Evolutionary conservation across 129 eudicot genomes (phyloP).

Genomic region (sunflower (Helianthus annuus)): DNA sequence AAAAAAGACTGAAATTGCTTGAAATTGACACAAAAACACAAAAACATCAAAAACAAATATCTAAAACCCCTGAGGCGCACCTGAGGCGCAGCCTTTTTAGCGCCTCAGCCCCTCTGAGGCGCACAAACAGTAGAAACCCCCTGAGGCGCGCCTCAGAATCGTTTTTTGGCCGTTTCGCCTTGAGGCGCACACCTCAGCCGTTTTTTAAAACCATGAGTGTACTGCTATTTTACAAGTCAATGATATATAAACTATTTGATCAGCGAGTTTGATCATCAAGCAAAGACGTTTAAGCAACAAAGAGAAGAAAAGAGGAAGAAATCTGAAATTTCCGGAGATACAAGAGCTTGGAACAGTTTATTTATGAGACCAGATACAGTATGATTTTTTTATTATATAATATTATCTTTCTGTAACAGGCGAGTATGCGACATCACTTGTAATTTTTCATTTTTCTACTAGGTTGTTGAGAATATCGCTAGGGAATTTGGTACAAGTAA

Average conservation of each 20-base stretch:
- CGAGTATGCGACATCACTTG: neutral
- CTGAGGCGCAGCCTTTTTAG: too few species aligned
- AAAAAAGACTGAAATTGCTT: too few species aligned
- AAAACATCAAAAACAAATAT: too few species aligned
- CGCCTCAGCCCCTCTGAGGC: too few species aligned
- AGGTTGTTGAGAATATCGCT: conserved; percentile 89
- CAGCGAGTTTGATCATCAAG: conserved; percentile 20
- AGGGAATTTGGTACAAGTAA: conserved; percentile 81
- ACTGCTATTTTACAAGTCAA: conserved; percentile 12
- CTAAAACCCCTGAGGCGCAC: too few species aligned
- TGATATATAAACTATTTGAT: conserved; percentile 25
- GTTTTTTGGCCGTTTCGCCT: too few species aligned
- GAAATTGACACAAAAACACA: too few species aligned
- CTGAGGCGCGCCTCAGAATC: too few species aligned
- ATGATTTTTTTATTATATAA: conserved; percentile 16
- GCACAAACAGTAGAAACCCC: too few species aligned
- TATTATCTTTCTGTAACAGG: neutral
- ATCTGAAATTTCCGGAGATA: conserved; percentile 80
- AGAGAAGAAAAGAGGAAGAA: conserved; percentile 75
- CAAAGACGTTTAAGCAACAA: conserved; percentile 70
- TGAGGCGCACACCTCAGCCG: too few species aligned
- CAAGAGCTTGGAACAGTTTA: conserved; percentile 88
- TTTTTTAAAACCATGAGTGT: too few species aligned
- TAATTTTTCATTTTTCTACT: neutral
- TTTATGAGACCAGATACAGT: conserved; percentile 93